phyloP scores from a whole-genome alignment of 129 eudicot genomes.

The Artemisia annua region DNA sequence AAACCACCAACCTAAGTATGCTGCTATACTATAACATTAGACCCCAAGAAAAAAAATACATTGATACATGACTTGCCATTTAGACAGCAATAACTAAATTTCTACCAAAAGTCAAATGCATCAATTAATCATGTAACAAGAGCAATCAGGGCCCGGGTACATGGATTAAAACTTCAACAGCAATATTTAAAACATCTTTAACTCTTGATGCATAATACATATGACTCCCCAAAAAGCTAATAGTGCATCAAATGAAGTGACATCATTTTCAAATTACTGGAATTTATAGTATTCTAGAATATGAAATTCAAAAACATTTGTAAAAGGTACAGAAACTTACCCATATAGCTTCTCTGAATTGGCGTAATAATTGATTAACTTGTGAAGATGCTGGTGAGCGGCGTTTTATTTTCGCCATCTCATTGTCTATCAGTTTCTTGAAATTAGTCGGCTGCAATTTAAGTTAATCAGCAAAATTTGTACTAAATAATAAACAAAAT shows the following conservation, averaged over 20 bases:
- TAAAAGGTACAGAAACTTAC: slow-evolving; percentile 35
- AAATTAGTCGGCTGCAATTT: slow-evolving; percentile 70
- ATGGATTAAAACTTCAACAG: not conserved
- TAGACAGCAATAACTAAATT: not conserved
- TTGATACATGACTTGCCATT: slow-evolving; percentile 16
- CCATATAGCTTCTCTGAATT: slow-evolving; percentile 89
- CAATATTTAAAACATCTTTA: not conserved
- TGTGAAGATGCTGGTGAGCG: slow-evolving; percentile 46
- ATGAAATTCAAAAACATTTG: not conserved
- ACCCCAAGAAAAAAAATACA: not conserved
- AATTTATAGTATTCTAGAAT: not conserved
- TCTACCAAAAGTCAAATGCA: slow-evolving; percentile 17
- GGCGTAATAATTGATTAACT: slow-evolving; percentile 57
- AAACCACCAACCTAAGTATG: no score
- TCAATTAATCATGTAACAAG: not conserved
- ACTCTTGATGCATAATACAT: not conserved
- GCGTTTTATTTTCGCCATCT: slow-evolving; percentile 51
- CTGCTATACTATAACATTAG: no score
- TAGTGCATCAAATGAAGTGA: no score
- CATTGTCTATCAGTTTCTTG: slow-evolving; percentile 58
- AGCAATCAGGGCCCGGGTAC: not conserved
- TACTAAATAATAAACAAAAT: not conserved
- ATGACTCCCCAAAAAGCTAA: not conserved
- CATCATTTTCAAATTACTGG: no score
- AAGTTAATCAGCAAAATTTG: slow-evolving; percentile 3